Base-by-base conservation (phyloP, 2,329 filamentous ascomycete genomes). In the Decorospora gaudefroyi region DNA sequence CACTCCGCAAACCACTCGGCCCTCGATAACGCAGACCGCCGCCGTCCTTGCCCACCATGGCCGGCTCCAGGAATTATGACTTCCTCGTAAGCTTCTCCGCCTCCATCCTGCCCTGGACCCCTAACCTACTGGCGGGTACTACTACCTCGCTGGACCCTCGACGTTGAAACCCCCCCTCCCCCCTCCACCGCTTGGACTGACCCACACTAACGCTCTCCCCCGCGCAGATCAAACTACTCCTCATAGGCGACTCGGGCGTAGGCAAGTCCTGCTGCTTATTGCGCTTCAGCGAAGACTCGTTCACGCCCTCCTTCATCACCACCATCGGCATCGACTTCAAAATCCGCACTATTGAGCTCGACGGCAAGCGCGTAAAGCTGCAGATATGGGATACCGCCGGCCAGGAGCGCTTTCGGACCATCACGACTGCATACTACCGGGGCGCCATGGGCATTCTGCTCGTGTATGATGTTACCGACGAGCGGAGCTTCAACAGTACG, bases 291-390 rank as follows among this genome's bases (percentile, higher is more conserved):
- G 91, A 96, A 77, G 91, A 96, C 79, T 95, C 89, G 32, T 96
- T 96, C 78, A 96, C 91, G 39, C 91, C 91, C 29, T 95, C 90
- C 62, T 96, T 96, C 80, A 96, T 96, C 79, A 96, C 91, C 53
- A 99, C 93, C 53, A 99, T 99, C 75, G 93, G 93, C 62, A 97
- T 99, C 78, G 93, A 99, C 77, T 99, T 99, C 80, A 99, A 99
- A 82, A 99, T 99, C 72, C 84, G 93, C 60, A 99, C 93, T 57
- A 99, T 99, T 76, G 93, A 99, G 77, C 81, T 99, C 61, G 93
- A 99, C 76, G 92, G 92, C 71, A 99, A 99, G 83, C 84, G 92
- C 53, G 93, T 99, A 66, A 99, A 99, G 81, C 78, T 99, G 71
- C 93, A 99, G 79, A 99, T 99, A 76, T 99, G 93, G 93, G 93